These are phyloP conservation scores for Karstenula rhodostoma DNA, from an alignment of 2,329 filamentous ascomycete genomes.

Conservation along the genomic window DNA sequence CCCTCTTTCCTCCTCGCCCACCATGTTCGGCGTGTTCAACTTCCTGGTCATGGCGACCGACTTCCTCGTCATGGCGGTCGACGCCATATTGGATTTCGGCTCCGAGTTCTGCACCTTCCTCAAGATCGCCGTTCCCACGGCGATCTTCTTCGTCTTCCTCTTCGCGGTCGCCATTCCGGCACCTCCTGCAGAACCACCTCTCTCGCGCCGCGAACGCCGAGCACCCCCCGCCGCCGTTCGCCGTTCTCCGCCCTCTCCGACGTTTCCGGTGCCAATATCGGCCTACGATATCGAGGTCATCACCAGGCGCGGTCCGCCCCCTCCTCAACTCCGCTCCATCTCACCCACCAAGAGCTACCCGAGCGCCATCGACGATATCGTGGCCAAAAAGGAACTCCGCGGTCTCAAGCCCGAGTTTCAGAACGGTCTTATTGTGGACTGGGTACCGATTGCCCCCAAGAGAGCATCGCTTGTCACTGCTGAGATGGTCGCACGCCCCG, in stretches of 20 bases:
- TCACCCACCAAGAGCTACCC: not conserved
- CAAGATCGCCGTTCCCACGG: not conserved
- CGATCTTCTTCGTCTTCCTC: not conserved
- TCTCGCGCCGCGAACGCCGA: slow-evolving; percentile 4
- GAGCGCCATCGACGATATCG: not conserved
- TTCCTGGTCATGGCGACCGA: not conserved
- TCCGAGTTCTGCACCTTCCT: not conserved
- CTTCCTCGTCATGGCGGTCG: no score
- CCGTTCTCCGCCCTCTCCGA: not conserved
- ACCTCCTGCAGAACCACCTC: not conserved
- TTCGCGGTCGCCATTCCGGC: not conserved
- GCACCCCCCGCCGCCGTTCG: not conserved
- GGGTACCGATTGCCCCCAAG: not conserved
- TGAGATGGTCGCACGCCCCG: slow-evolving; percentile 1
- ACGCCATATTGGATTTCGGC: no score
- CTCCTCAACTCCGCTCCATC: not conserved
- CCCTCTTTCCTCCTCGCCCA: not conserved
- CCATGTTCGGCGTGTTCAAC: not conserved
- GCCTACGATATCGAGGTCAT: not conserved
- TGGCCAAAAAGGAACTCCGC: not conserved
- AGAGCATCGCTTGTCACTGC: not conserved
- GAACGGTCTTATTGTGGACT: not conserved
- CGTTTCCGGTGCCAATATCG: not conserved
- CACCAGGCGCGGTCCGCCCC: not conserved
- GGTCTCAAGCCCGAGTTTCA: not conserved